Conservation (phyloP, 108 stramenopile species). For the Cyclotella baltica region DNA sequence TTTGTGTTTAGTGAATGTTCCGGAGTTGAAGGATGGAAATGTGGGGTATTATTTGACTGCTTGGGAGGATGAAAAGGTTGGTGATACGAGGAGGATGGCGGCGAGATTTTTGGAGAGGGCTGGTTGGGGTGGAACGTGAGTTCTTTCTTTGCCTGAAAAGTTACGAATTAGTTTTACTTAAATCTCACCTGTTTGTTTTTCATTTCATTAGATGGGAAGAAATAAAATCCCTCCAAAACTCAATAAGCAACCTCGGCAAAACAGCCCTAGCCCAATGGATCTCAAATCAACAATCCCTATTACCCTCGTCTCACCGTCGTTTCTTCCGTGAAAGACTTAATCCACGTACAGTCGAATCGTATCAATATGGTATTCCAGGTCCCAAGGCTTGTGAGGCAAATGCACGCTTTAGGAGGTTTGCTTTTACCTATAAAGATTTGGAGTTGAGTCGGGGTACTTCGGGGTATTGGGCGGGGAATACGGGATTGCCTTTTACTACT, state of each 20-base stretch:
- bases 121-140: slow-evolving; percentile 46
- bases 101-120: slow-evolving; percentile 46
- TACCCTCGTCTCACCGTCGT: slow-evolving; percentile 40
- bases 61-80: not conserved
- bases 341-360: slow-evolving; percentile 38
- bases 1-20: slow-evolving; percentile 30
- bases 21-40: not conserved
- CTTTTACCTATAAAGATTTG: slow-evolving; percentile 42
- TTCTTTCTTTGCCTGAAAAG: not conserved
- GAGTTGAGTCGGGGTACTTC: slow-evolving; percentile 28
- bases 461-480: slow-evolving; percentile 5
- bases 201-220: slow-evolving; percentile 21
- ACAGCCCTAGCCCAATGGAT: slow-evolving; percentile 33
- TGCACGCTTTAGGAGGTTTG: slow-evolving; percentile 37
- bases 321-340: slow-evolving; percentile 36
- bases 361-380: slow-evolving; percentile 44
- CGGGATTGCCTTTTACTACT: slow-evolving; percentile 27
- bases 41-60: slow-evolving; percentile 36
- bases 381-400: slow-evolving; percentile 38
- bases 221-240: slow-evolving; percentile 1
- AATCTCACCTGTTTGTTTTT: not conserved
- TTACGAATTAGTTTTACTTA: not conserved
- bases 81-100: slow-evolving; percentile 1
- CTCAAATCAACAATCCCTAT: slow-evolving; percentile 8
- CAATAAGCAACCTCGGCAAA: not conserved